A percentile compares a stretch with the other conserved stretches of the same genome.
phyloP scores from a whole-genome alignment of 1,284 basidiomycete species.

The Takashimella koratensis region DNA sequence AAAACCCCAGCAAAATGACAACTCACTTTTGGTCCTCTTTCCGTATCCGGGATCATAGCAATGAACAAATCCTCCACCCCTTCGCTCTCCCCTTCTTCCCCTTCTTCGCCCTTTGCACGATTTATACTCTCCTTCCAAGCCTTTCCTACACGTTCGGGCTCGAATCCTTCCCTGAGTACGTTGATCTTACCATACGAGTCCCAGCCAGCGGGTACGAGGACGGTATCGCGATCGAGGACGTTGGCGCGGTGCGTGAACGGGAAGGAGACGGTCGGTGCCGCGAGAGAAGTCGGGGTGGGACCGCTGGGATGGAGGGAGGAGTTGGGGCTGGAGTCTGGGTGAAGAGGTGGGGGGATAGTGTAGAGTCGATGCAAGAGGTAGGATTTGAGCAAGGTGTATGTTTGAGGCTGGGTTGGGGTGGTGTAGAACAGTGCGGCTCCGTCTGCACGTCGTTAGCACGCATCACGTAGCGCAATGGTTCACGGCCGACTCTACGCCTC shows the following conservation, averaged over 20 bases:
- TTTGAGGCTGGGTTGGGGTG: conserved; percentile 68
- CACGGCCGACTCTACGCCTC: no score
- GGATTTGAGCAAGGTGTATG: conserved; percentile 73
- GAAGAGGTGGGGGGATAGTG: conserved; percentile 45
- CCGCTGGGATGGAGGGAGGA: conserved; percentile 32
- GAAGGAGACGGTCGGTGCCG: conserved; percentile 61
- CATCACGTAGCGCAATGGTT: no score
- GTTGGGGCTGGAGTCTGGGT: conserved; percentile 45
- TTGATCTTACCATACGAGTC: conserved; percentile 96
- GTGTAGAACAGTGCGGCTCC: conserved; percentile 92
- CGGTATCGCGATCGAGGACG: conserved; percentile 83
- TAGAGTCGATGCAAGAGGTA: conserved; percentile 86
- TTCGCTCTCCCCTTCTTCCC: conserved; percentile 49
- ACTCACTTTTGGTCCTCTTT: conserved; percentile 32
- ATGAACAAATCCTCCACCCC: conserved; percentile 45
- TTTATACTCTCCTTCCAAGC: conserved; percentile 65
- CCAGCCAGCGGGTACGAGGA: conserved; percentile 93
- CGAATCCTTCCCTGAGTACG: conserved; percentile 86
- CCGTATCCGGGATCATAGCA: conserved; percentile 45
- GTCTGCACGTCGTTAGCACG: conserved; percentile 60
- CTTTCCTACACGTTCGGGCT: conserved; percentile 71
- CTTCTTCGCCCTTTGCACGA: conserved; percentile 35
- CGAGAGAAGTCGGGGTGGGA: conserved; percentile 23
- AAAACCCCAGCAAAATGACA: no score
- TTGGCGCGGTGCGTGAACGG: conserved; percentile 84